Conservation (phyloP, 352 stramenopile species). For the Phytophthora crassamura region DNA sequence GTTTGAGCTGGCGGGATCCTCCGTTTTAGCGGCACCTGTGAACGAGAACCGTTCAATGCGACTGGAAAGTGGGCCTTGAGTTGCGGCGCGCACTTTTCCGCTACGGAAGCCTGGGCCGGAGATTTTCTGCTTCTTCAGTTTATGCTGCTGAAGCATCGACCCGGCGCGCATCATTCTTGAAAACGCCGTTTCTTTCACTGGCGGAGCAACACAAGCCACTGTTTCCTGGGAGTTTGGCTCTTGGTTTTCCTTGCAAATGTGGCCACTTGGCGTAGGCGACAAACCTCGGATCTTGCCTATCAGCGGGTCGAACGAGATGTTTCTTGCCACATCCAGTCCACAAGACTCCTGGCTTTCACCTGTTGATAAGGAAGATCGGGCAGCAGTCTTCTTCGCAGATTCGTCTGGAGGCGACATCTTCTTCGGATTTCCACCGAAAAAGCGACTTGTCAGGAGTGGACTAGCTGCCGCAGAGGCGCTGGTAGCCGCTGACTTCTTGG, state of each 20-base stretch:
- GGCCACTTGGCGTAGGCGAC: neutral
- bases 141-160: conserved; percentile 57
- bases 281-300: conserved; percentile 31
- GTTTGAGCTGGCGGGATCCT: neutral
- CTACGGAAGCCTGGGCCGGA: conserved; percentile 20
- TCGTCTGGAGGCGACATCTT: conserved; percentile 40
- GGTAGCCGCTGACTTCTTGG: conserved; percentile 8
- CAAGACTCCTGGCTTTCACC: conserved; percentile 68
- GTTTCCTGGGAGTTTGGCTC: conserved; percentile 25
- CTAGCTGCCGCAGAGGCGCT: conserved; percentile 7
- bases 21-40: conserved; percentile 3
- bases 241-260: conserved; percentile 55
- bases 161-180: conserved; percentile 82
- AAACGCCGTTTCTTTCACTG: conserved; percentile 77
- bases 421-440: conserved; percentile 43
- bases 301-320: conserved; percentile 62
- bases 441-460: conserved; percentile 46
- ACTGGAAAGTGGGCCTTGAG: conserved; percentile 17
- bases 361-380: conserved; percentile 15
- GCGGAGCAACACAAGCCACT: neutral
- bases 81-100: conserved; percentile 7
- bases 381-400: conserved; percentile 32
- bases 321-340: conserved; percentile 53
- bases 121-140: conserved; percentile 58
- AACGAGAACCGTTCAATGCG: conserved; percentile 40